Percentiles rank a stretch among this genome's conserved stretches.
These are phyloP conservation scores for Fusarium humuli DNA, from an alignment of 2,329 filamentous ascomycete species.

Conservation along the genomic window DNA sequence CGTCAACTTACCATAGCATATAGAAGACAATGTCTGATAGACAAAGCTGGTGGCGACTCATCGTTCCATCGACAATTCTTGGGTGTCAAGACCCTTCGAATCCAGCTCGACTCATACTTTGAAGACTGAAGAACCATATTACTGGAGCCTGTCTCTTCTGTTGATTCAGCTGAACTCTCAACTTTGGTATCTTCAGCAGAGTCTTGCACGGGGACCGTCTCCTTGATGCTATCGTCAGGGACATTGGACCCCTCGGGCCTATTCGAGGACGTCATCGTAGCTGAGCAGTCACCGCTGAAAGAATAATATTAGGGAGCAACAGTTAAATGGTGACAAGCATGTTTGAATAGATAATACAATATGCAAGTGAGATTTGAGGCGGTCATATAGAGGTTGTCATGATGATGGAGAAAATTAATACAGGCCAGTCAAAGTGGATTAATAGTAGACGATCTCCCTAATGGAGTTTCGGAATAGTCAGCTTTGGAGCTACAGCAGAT, in stretches of 20 bases:
- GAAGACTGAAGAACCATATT: conserved; percentile 12
- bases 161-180: conserved; percentile 18
- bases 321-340: neutral
- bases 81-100: conserved; percentile 60
- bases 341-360: neutral
- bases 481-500: neutral
- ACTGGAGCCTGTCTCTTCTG: conserved; percentile 21
- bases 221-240: conserved; percentile 19
- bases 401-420: conserved; percentile 1
- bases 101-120: conserved; percentile 41
- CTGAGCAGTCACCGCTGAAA: neutral
- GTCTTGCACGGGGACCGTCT: conserved; percentile 6
- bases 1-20: conserved; percentile 69
- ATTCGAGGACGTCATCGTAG: conserved; percentile 29
- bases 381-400: neutral
- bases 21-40: conserved; percentile 74
- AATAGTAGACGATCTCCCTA: conserved; percentile 10
- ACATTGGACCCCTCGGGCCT: neutral
- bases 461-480: conserved; percentile 23
- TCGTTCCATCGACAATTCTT: conserved; percentile 76
- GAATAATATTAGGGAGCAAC: neutral
- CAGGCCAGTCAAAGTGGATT: conserved; percentile 17
- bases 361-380: neutral
- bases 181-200: neutral
- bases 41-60: conserved; percentile 74